Conservation (phyloP, 352 stramenopile genomes). For the Phytophthora kernoviae region DNA sequence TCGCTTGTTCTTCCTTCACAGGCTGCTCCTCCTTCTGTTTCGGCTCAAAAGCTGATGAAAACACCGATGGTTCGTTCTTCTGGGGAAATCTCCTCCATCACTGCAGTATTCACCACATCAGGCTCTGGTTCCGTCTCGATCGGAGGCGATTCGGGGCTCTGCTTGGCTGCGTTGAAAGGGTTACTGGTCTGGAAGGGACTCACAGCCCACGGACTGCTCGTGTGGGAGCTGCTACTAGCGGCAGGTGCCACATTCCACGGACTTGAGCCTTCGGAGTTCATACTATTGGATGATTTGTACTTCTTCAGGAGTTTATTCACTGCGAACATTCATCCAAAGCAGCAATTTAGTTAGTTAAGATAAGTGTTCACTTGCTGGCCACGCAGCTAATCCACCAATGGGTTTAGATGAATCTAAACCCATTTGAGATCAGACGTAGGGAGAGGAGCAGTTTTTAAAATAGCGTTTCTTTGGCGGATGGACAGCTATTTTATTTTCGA, state of each 20-base stretch:
- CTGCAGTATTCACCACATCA: slow-evolving; percentile 32
- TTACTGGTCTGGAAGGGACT: slow-evolving; percentile 49
- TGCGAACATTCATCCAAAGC: slow-evolving; percentile 30
- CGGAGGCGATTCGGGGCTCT: slow-evolving; percentile 9
- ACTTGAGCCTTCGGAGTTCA: slow-evolving; percentile 40
- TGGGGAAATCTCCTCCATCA: slow-evolving; percentile 31
- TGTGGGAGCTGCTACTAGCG: slow-evolving; percentile 25
- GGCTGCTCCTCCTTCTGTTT: slow-evolving; percentile 15
- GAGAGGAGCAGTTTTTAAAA: not conserved
- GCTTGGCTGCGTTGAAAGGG: slow-evolving; percentile 31
- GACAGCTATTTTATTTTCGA: not conserved
- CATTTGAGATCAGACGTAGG: too few species aligned
- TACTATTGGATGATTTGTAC: slow-evolving; percentile 51
- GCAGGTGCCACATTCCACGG: slow-evolving; percentile 62
- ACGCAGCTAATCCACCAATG: slow-evolving; percentile 18
- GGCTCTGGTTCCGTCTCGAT: slow-evolving; percentile 37
- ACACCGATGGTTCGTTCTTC: slow-evolving; percentile 11
- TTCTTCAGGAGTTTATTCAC: slow-evolving; percentile 80
- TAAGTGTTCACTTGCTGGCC: too few species aligned
- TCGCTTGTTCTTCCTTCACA: slow-evolving; percentile 12
- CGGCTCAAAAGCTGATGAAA: slow-evolving; percentile 25
- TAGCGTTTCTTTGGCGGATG: not conserved
- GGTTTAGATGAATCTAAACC: not conserved
- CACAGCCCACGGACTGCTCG: slow-evolving; percentile 43
- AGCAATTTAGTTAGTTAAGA: not conserved